These are phyloP conservation scores for Zarea fungicola DNA, from an alignment of 2,329 filamentous ascomycete genomes.

Conservation along the genomic window DNA sequence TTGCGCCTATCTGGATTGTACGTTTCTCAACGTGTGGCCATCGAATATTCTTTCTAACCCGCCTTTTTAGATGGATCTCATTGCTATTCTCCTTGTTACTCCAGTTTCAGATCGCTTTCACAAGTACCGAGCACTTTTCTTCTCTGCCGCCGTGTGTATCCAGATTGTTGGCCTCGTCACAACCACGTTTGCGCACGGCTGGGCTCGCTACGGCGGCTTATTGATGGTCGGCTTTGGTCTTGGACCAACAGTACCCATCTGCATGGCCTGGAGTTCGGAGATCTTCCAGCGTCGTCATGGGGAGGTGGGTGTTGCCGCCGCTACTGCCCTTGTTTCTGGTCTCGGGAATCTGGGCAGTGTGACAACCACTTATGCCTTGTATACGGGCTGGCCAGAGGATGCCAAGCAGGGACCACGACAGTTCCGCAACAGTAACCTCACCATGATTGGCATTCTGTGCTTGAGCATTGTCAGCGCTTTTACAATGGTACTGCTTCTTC, in stretches of 20 bases:
- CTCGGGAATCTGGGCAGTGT: constrained; percentile 83
- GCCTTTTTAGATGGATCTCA: constrained; percentile 69
- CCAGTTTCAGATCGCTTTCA: constrained; percentile 86
- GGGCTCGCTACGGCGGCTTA: constrained; percentile 84
- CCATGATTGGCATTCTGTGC: constrained; percentile 81
- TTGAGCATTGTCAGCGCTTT: constrained; percentile 70
- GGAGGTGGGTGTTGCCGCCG: constrained; percentile 84
- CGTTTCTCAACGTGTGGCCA: constrained; percentile 37
- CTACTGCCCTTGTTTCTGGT: constrained; percentile 78
- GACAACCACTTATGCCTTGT: constrained; percentile 82
- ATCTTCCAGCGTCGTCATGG: constrained; percentile 87
- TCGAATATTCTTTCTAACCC: background rate
- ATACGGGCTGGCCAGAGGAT: constrained; percentile 80
- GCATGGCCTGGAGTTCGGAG: constrained; percentile 90
- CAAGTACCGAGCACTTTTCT: constrained; percentile 72
- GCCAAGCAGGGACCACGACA: constrained; percentile 60
- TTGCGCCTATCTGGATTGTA: constrained; percentile 89
- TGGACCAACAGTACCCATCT: constrained; percentile 84
- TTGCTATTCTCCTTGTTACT: constrained; percentile 79
- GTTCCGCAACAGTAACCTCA: constrained; percentile 77
- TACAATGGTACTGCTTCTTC: constrained; percentile 63
- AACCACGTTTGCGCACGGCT: constrained; percentile 73
- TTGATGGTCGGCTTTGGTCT: constrained; percentile 86
- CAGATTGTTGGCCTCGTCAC: constrained; percentile 78
- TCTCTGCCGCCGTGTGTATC: constrained; percentile 67